Conservation (phyloP, 2,329 filamentous ascomycete genomes). For the Arachnopeziza araneosa region DNA sequence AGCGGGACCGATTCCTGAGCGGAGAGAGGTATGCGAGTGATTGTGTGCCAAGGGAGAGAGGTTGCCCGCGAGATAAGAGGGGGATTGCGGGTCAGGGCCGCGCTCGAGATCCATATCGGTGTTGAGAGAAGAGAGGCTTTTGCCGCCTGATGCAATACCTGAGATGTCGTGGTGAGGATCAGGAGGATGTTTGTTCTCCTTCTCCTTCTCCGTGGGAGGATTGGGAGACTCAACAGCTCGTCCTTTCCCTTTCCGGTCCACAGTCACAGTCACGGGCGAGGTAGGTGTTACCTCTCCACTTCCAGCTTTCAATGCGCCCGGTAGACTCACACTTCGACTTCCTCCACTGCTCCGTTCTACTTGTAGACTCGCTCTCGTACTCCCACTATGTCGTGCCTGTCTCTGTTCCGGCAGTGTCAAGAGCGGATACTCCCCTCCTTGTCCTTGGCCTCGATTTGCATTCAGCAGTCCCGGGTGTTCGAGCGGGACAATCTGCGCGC, state of each 20-base stretch:
- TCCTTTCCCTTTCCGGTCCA: slow-evolving; percentile 28
- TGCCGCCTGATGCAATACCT: slow-evolving; percentile 3
- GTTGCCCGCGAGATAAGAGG: slow-evolving; percentile 18
- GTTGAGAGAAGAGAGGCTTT: background rate
- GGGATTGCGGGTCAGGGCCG: slow-evolving; percentile 19
- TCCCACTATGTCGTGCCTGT: slow-evolving; percentile 44
- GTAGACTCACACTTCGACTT: slow-evolving; percentile 29
- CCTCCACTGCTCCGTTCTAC: slow-evolving; percentile 39
- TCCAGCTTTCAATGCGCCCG: slow-evolving; percentile 19
- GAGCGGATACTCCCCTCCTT: slow-evolving; percentile 40
- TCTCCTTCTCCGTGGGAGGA: no score
- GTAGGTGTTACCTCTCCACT: slow-evolving; percentile 22
- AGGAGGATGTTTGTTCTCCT: background rate
- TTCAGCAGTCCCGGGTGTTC: slow-evolving; percentile 26
- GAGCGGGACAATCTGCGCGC: slow-evolving; percentile 25
- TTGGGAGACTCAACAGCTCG: background rate
- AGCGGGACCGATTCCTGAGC: slow-evolving; percentile 26
- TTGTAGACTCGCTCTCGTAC: slow-evolving; percentile 37
- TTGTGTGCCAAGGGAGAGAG: slow-evolving; percentile 22
- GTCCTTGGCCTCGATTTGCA: slow-evolving; percentile 19
- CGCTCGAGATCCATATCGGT: slow-evolving; percentile 27
- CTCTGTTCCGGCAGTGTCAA: slow-evolving; percentile 52
- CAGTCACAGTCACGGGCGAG: slow-evolving; percentile 12
- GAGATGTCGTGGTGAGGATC: background rate
- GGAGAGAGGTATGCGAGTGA: slow-evolving; percentile 22